Evolutionary conservation across 1,139 yeast species (phyloP).

Genomic region (Lodderomyces theae): DNA sequence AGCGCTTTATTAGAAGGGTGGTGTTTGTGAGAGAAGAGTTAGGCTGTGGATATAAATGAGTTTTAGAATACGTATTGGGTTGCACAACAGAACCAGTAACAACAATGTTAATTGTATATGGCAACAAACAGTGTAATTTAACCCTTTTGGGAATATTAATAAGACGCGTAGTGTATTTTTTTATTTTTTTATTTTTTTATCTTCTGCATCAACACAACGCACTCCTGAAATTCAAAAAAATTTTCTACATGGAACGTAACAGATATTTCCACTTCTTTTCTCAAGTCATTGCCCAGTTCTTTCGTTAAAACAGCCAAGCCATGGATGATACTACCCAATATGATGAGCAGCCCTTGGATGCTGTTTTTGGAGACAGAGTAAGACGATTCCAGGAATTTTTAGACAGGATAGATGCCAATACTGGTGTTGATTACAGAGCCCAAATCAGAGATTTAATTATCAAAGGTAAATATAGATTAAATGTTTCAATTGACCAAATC

Average conservation of each 20-base stretch:
- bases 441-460: conserved; percentile 70
- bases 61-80: too few species aligned
- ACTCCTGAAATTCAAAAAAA: not conserved
- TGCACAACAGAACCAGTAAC: too few species aligned
- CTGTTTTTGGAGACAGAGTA: conserved; percentile 73
- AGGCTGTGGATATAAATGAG: too few species aligned
- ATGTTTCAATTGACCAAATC: conserved; percentile 80
- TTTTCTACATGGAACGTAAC: too few species aligned
- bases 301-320: not conserved
- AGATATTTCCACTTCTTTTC: not conserved
- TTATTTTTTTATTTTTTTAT: not conserved
- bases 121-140: too few species aligned
- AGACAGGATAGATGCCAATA: conserved; percentile 46
- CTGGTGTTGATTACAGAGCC: conserved; percentile 60
- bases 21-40: too few species aligned
- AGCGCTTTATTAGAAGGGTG: conserved; percentile 25
- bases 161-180: conserved; percentile 26
- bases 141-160: conserved; percentile 31
- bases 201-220: not conserved
- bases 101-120: not conserved
- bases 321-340: conserved; percentile 20
- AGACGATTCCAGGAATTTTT: conserved; percentile 87
- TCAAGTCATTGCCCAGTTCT: conserved; percentile 1
- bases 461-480: conserved; percentile 63
- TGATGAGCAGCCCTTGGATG: conserved; percentile 40